Base-by-base conservation (phyloP, 148 eudicot genomes). In the Dysphania ambrosioides region DNA sequence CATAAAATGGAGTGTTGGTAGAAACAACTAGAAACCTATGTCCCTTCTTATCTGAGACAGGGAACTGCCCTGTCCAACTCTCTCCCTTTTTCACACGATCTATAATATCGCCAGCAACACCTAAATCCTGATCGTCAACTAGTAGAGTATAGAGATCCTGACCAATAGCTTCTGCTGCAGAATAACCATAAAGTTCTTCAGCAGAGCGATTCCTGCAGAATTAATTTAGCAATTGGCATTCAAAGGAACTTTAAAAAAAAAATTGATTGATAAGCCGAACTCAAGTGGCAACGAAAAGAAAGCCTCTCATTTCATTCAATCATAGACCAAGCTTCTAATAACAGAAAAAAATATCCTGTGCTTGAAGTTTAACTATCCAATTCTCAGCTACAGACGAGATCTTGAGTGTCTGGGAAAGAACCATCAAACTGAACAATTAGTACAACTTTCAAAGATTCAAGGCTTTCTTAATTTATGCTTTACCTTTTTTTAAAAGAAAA, bases 61-160 rank as follows among this genome's bases (percentile, higher is more conserved):
- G 93, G 73, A 95, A 85, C 80, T 85, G 89, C 41, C 99, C 99
- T 1, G 91, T 89, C 99, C 99, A 95, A 68, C 80, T 83, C 79
- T 92, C 88, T 60, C 99, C 97, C 82, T 58, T 70, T 55, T 49
- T 69, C 56, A 85, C 86, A 24, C 88, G 90, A 13, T 66, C 42
- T 4, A 92, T 58, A 60, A 90, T 90, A 79, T 81, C 77, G 60
- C 66, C 65, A 49, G 90, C 97, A 6, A 81, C 75, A 60, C 69
- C 47, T 55, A 31, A 66, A 77, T 95, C 99, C 63, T 55, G 78
- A 32, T 75, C 55, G 75, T 90, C 90, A 15, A 77, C 68, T 55
- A 92, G 71, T 11, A 95, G 87, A 57, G 83, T 85, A 73, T 87
- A 62, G 27, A 82, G 80, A 79, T 78, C 77, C 73, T 72, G 79